Conservation (phyloP, 345 rosid genomes). For the Arabis alpina region DNA sequence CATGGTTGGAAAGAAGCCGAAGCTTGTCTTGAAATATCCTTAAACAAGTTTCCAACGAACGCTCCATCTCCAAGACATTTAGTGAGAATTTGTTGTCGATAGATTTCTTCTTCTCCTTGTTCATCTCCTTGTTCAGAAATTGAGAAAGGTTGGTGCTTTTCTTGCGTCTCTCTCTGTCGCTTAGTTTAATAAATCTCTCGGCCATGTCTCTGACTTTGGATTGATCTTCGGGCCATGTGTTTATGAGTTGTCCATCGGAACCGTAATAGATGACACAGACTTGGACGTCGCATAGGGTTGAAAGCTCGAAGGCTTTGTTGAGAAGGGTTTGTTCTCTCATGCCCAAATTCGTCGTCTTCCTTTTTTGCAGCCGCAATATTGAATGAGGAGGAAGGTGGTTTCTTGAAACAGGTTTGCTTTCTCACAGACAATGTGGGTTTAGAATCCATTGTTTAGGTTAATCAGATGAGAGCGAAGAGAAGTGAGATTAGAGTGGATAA, state of each 20-base stretch:
- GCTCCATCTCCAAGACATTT: not conserved
- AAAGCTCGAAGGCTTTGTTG: not conserved
- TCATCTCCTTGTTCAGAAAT: not conserved
- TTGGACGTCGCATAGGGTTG: not conserved
- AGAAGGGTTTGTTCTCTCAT: slow-evolving; percentile 1
- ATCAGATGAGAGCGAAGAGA: too few species aligned
- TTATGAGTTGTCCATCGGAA: too few species aligned
- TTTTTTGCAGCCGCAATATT: not conserved
- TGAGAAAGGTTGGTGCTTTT: slow-evolving; percentile 23
- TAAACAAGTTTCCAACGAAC: not conserved
- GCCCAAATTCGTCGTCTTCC: not conserved
- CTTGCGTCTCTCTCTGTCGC: not conserved
- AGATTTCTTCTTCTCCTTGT: not conserved
- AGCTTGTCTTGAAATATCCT: not conserved
- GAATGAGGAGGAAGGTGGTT: not conserved
- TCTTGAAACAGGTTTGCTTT: slow-evolving; percentile 13
- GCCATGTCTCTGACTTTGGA: slow-evolving; percentile 2
- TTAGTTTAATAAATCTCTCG: not conserved
- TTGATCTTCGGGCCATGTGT: slow-evolving; percentile 6
- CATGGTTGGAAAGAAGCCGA: not conserved
- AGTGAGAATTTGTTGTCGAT: not conserved
- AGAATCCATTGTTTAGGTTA: not conserved
- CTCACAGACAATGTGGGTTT: not conserved
- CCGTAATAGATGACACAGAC: not conserved
- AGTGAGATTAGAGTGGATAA: not conserved